Evolutionary conservation across 2,329 filamentous ascomycete genomes (phyloP), one percentile per base, ranked within the genome.

Genomic region (Phyllachora maydis): DNA sequence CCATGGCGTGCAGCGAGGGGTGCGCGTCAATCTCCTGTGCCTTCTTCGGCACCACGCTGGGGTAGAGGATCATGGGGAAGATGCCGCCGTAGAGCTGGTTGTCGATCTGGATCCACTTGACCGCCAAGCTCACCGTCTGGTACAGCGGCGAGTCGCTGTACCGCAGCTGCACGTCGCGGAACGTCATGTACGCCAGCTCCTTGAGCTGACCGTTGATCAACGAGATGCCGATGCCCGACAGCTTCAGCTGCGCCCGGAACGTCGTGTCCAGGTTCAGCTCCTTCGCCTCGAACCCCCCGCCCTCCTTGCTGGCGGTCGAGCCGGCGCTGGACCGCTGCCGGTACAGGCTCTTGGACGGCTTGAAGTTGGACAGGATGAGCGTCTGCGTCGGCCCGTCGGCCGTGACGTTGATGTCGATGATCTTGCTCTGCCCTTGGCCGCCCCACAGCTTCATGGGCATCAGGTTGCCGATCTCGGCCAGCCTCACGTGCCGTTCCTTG

Each of bases 51-150:
- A 98, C 88, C 7, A 98, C 88, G 48, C 83, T 93, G 5, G 88
- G 88, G 43, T 98, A 98, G 27, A 98, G 59, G 15, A 98, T 69
- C 51, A 98, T 91, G 0, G 88, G 88, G 59, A 98, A 98, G 35
- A 98, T 83, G 14, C 90, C 88, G 14, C 90, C 90, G 39, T 98
- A 98, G 9, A 98, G 65, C 46, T 98, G 88, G 37, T 98, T 98
- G 49, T 98, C 88, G 36, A 98, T 78, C 47, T 98, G 88, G 14
- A 98, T 88, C 90, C 90, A 98, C 46, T 98, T 95, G 43, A 95
- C 74, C 0, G 81, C 78, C 23, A 88, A 57, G 22, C 79, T 85
- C 30, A 93, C 50, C 1, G 82, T 95, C 47, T 98, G 88, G 41
- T 92, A 92, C 10, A 93, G 56, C 11, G 71, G 65, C n/a, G 88